phyloP scores from a whole-genome alignment of 345 rosid species.

The Dipteronia dyeriana region DNA sequence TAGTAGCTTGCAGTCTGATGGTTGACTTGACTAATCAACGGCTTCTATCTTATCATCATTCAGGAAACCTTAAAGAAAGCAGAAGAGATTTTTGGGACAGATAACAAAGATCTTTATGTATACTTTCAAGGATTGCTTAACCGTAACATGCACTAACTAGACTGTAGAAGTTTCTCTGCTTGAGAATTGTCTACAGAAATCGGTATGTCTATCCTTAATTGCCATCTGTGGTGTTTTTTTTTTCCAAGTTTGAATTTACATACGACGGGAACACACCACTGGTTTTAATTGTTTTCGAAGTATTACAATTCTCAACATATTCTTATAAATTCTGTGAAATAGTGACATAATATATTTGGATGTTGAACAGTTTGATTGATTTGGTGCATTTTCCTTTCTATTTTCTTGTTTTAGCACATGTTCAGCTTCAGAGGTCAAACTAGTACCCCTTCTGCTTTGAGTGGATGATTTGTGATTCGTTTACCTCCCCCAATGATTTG shows the following conservation, averaged over 20 bases:
- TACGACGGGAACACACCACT: neutral
- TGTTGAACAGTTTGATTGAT: neutral
- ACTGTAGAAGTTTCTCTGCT: conserved; percentile 7
- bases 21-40: neutral
- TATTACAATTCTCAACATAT: neutral
- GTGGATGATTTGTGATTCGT: conserved; percentile 13
- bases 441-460: neutral
- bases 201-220: conserved; percentile 19
- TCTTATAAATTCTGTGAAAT: neutral
- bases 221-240: neutral
- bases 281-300: neutral
- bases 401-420: neutral
- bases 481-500: neutral
- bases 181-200: conserved; percentile 12
- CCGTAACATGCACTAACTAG: conserved; percentile 62
- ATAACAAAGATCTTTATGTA: conserved; percentile 78
- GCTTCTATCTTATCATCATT: conserved; percentile 11
- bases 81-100: conserved; percentile 84
- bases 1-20: neutral
- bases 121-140: conserved; percentile 84
- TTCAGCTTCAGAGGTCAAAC: conserved; percentile 16
- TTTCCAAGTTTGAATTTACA: neutral
- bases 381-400: neutral
- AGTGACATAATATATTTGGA: neutral
- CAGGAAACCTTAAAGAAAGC: conserved; percentile 94